Percentiles rank a stretch among this genome's conserved stretches.
These are phyloP conservation scores for Penicillium sp. DNA, from an alignment of 2,329 filamentous ascomycete genomes.

Conservation along the genomic window DNA sequence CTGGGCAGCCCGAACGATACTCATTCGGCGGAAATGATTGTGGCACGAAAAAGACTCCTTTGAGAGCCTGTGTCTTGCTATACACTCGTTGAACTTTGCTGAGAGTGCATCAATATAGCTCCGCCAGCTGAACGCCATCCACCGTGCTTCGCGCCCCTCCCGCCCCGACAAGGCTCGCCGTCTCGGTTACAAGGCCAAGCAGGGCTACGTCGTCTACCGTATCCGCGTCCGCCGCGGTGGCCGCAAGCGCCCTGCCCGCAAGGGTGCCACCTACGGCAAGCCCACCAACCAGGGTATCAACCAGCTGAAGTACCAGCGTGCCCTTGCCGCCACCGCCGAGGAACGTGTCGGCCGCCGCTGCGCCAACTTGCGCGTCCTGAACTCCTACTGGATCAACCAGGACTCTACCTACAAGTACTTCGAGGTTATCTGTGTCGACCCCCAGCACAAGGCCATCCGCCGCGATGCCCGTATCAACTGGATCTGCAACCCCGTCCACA, in stretches of 20 bases:
- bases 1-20: slow-evolving; percentile 37
- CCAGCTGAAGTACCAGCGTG: slow-evolving; percentile 99
- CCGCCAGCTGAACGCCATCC: slow-evolving; percentile 99
- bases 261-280: slow-evolving; percentile 99
- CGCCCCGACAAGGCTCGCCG: slow-evolving; percentile 99
- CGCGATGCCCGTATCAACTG: slow-evolving; percentile 99
- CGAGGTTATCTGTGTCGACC: slow-evolving; percentile 99
- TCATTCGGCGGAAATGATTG: slow-evolving; percentile 48
- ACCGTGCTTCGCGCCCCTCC: slow-evolving; percentile 96
- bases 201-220: slow-evolving; percentile 99
- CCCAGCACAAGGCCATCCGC: slow-evolving; percentile 99
- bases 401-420: slow-evolving; percentile 99
- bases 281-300: slow-evolving; percentile 99
- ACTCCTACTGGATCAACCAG: slow-evolving; percentile 99
- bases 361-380: slow-evolving; percentile 98
- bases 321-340: slow-evolving; percentile 95
- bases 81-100: slow-evolving; percentile 99
- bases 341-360: slow-evolving; percentile 99
- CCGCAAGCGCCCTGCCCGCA: slow-evolving; percentile 92
- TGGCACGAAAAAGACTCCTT: slow-evolving; percentile 46
- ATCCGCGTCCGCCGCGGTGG: slow-evolving; percentile 97
- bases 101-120: slow-evolving; percentile 99
- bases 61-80: slow-evolving; percentile 66
- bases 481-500: slow-evolving; percentile 99
- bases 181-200: slow-evolving; percentile 99